phyloP scores from a whole-genome alignment of 805 yeast species.

The Cyberlindnera mycetangii region DNA sequence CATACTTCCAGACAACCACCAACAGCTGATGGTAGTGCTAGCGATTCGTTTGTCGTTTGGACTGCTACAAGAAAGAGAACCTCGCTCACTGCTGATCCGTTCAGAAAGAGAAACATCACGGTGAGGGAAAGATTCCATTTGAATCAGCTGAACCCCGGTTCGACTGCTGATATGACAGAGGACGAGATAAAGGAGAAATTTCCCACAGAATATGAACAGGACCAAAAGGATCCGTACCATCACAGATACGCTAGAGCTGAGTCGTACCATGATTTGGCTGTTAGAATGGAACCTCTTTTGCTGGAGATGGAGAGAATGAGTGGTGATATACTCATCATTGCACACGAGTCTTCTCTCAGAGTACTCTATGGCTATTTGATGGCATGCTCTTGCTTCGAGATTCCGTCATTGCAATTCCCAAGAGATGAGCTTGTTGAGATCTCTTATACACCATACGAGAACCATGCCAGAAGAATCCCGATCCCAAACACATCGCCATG shows the following conservation, averaged over 20 bases:
- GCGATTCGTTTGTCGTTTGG: conserved; percentile 81
- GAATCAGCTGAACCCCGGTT: conserved; percentile 88
- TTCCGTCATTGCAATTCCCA: conserved; percentile 76
- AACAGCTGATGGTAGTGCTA: conserved; percentile 53
- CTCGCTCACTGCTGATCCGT: conserved; percentile 69
- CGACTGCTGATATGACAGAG: conserved; percentile 64
- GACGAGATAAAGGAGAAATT: conserved; percentile 56
- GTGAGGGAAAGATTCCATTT: conserved; percentile 78
- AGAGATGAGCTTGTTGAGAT: conserved; percentile 84
- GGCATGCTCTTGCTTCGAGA: conserved; percentile 86
- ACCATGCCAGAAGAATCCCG: conserved; percentile 54
- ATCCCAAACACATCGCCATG: conserved; percentile 26
- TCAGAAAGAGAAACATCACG: conserved; percentile 58
- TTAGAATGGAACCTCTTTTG: conserved; percentile 87
- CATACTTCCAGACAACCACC: conserved; percentile 35
- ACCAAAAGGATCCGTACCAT: conserved; percentile 81
- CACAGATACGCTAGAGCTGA: conserved; percentile 90
- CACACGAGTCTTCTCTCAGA: conserved; percentile 86
- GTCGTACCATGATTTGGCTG: conserved; percentile 93
- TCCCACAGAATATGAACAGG: conserved; percentile 69
- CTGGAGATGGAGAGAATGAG: conserved; percentile 92
- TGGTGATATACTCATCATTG: conserved; percentile 84
- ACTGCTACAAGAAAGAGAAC: conserved; percentile 89
- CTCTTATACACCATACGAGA: conserved; percentile 80
- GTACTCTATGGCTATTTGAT: conserved; percentile 92